phyloP scores from a whole-genome alignment of 1,139 yeast genomes.

The Hansenula sp. region DNA sequence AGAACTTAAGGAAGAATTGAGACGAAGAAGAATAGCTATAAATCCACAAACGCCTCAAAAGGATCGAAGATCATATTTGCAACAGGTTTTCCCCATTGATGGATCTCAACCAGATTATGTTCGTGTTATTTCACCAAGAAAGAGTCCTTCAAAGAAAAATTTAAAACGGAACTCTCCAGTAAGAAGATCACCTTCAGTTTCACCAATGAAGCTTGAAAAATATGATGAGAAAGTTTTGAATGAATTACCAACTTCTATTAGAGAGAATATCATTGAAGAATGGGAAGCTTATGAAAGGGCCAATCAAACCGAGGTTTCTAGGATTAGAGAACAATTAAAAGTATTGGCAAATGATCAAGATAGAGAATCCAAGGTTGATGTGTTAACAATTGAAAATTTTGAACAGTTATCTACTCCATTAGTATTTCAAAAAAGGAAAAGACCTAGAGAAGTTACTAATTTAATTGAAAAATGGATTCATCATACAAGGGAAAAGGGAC shows the following conservation, averaged over 20 bases:
- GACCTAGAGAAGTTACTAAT: slow-evolving; percentile 32
- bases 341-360: slow-evolving; percentile 9
- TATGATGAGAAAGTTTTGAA: slow-evolving; percentile 38
- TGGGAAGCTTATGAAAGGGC: slow-evolving; percentile 28
- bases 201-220: slow-evolving; percentile 19
- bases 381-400: slow-evolving; percentile 25
- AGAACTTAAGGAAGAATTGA: slow-evolving; percentile 44
- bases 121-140: slow-evolving; percentile 24
- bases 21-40: slow-evolving; percentile 23
- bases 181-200: slow-evolving; percentile 13
- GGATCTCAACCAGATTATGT: slow-evolving; percentile 33
- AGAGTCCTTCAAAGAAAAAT: slow-evolving; percentile 22
- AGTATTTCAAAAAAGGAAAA: slow-evolving; percentile 31
- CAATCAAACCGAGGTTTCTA: slow-evolving; percentile 31
- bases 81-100: slow-evolving; percentile 36
- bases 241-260: slow-evolving; percentile 43
- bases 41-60: slow-evolving; percentile 20
- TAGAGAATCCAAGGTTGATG: slow-evolving; percentile 22
- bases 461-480: slow-evolving; percentile 46
- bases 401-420: slow-evolving; percentile 27
- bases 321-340: slow-evolving; percentile 16
- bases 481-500: slow-evolving; percentile 45
- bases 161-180: slow-evolving; percentile 8
- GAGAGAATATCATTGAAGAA: slow-evolving; percentile 39
- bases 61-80: slow-evolving; percentile 30